Conservation (phyloP, 2,329 filamentous ascomycete species). For the Cercospora sp. region DNA sequence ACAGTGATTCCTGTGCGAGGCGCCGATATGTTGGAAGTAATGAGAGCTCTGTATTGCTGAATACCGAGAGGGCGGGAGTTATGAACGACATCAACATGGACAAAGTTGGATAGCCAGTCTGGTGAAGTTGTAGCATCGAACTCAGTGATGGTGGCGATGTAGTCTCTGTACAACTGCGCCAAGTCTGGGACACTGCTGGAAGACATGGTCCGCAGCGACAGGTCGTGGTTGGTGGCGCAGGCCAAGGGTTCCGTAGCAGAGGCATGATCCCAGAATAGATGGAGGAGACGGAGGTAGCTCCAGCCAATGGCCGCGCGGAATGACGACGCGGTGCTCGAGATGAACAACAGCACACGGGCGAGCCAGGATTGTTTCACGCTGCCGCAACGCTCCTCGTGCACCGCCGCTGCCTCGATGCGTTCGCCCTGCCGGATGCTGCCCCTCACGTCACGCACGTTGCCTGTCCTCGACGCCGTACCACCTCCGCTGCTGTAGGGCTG, state of each 20-base stretch:
- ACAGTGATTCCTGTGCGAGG: constrained; percentile 4
- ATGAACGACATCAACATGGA: constrained; percentile 16
- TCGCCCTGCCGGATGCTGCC: background rate
- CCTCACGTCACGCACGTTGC: background rate
- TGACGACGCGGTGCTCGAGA: background rate
- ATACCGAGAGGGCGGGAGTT: constrained; percentile 11
- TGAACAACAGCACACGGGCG: background rate
- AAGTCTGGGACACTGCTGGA: background rate
- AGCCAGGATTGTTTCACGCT: background rate
- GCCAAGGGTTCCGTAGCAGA: background rate
- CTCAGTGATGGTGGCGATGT: background rate
- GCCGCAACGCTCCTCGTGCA: background rate
- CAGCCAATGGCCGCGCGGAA: background rate
- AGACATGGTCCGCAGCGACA: background rate
- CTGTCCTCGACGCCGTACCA: background rate
- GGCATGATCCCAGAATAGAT: constrained; percentile 6
- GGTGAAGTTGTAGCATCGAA: background rate
- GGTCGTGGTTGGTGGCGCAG: background rate
- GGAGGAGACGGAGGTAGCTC: constrained; percentile 4
- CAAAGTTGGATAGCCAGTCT: background rate
- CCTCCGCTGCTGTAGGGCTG: background rate
- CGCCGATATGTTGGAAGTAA: constrained; percentile 7
- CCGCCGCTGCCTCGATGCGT: background rate
- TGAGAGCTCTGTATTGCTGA: constrained; percentile 7
- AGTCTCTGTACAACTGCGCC: background rate